phyloP scores from a whole-genome alignment of 306 rosid genomes.

The Medicago ruthenica region DNA sequence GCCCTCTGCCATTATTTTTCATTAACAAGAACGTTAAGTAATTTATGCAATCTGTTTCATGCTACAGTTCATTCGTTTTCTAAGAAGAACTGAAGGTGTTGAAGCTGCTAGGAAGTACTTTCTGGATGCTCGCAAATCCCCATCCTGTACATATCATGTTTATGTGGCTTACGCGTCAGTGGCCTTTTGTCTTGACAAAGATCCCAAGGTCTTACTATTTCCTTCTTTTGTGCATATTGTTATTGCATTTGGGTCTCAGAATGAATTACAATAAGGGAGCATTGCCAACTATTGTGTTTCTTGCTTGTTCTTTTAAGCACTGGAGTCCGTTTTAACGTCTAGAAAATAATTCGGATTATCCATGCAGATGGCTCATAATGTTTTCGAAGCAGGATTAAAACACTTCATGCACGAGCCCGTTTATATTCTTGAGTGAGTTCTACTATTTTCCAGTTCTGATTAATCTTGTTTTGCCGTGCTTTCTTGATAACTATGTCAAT shows the following conservation, averaged over 20 bases:
- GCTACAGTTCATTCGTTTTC: slow-evolving; percentile 91
- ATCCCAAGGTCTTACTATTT: slow-evolving; percentile 77
- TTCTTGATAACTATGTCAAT: slow-evolving; percentile 18
- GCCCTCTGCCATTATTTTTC: not conserved
- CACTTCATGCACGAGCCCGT: slow-evolving; percentile 90
- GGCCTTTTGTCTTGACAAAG: slow-evolving; percentile 97
- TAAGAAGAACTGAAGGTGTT: slow-evolving; percentile 93
- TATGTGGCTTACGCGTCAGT: slow-evolving; percentile 91
- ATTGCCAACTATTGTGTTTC: slow-evolving; percentile 5
- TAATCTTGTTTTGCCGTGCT: slow-evolving; percentile 17
- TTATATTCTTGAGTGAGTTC: slow-evolving; percentile 95
- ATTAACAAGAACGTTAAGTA: slow-evolving; percentile 20
- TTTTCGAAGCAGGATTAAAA: slow-evolving; percentile 93
- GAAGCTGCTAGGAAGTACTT: slow-evolving; percentile 97
- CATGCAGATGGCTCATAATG: slow-evolving; percentile 94
- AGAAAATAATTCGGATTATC: slow-evolving; percentile 41
- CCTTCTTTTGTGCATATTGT: not conserved
- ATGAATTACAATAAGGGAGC: slow-evolving; percentile 10
- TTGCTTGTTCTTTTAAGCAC: slow-evolving; percentile 15
- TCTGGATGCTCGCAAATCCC: slow-evolving; percentile 89
- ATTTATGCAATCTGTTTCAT: slow-evolving; percentile 39
- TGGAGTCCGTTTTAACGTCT: slow-evolving; percentile 22
- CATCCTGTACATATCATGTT: slow-evolving; percentile 90
- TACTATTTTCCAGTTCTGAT: slow-evolving; percentile 37
- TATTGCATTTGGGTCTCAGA: not conserved